Conservation (phyloP, 208 protist genomes). For the Trypanosoma caninum region DNA sequence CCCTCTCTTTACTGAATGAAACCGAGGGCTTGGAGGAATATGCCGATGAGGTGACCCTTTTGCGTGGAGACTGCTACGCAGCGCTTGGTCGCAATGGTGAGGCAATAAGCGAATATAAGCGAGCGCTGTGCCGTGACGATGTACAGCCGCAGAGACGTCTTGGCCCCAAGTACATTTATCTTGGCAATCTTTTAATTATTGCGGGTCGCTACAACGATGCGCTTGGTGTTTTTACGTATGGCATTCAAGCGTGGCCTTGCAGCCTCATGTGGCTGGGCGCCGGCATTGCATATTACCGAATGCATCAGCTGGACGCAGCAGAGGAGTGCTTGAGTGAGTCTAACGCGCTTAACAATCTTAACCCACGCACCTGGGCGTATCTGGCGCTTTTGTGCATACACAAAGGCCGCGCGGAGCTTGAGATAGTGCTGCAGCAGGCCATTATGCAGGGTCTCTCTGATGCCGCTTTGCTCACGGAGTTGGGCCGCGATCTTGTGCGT, state of each 20-base stretch:
- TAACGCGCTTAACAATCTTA: slow-evolving; percentile 81
- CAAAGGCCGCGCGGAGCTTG: slow-evolving; percentile 42
- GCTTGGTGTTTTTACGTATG: slow-evolving; percentile 66
- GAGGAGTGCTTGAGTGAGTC: slow-evolving; percentile 89
- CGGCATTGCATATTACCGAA: slow-evolving; percentile 83
- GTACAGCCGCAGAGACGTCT: slow-evolving; percentile 10
- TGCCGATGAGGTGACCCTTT: slow-evolving; percentile 42
- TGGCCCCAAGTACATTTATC: slow-evolving; percentile 52
- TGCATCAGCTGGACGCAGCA: slow-evolving; percentile 49
- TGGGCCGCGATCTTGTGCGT: slow-evolving; percentile 65
- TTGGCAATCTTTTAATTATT: slow-evolving; percentile 78
- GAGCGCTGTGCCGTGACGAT: slow-evolving; percentile 39
- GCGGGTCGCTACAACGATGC: slow-evolving; percentile 72
- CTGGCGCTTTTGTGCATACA: slow-evolving; percentile 62
- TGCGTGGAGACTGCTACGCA: slow-evolving; percentile 60
- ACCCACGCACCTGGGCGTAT: slow-evolving; percentile 87
- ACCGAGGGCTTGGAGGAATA: slow-evolving; percentile 4
- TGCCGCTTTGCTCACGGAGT: slow-evolving; percentile 57
- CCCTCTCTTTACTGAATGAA: slow-evolving; percentile 38
- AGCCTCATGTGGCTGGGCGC: slow-evolving; percentile 85
- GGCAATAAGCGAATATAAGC: slow-evolving; percentile 54
- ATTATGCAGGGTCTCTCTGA: slow-evolving; percentile 60
- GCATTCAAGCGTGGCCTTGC: slow-evolving; percentile 69
- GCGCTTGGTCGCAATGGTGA: slow-evolving; percentile 49
- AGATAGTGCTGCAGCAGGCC: slow-evolving; percentile 60